A percentile compares a stretch with the other conserved stretches of the same genome.
Conservation (phyloP, 2,329 filamentous ascomycete genomes). For the Microdochium bolleyi region DNA sequence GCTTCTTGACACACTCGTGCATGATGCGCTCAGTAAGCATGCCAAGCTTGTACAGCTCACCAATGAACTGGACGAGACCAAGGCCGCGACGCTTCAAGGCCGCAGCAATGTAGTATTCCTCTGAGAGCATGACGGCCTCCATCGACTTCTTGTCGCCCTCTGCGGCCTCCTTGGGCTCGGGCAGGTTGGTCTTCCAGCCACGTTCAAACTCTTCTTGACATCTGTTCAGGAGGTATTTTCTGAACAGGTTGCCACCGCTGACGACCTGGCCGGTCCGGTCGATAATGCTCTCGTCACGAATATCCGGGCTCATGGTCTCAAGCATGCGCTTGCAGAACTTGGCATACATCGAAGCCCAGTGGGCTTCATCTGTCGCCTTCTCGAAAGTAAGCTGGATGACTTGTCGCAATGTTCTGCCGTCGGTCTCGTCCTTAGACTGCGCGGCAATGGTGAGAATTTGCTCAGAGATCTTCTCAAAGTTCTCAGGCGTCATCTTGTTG, state of each 20-base stretch:
- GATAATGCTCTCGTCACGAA: slow-evolving; percentile 89
- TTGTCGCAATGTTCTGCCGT: slow-evolving; percentile 90
- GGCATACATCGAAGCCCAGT: slow-evolving; percentile 98
- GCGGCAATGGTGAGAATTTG: slow-evolving; percentile 88
- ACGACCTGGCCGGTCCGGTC: slow-evolving; percentile 87
- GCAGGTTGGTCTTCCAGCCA: slow-evolving; percentile 88
- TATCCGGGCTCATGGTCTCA: slow-evolving; percentile 87
- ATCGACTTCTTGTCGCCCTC: slow-evolving; percentile 46
- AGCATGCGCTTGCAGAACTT: slow-evolving; percentile 98
- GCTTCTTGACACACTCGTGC: slow-evolving; percentile 97
- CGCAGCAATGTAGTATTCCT: slow-evolving; percentile 92
- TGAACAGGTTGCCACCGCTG: slow-evolving; percentile 87
- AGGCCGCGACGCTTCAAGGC: slow-evolving; percentile 95
- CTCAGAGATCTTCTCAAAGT: slow-evolving; percentile 73
- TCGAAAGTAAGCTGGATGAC: slow-evolving; percentile 99
- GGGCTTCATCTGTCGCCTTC: slow-evolving; percentile 96
- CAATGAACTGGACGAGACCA: slow-evolving; percentile 97
- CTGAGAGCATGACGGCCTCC: slow-evolving; percentile 79
- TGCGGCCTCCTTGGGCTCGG: slow-evolving; percentile 65
- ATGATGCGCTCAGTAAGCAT: slow-evolving; percentile 99
- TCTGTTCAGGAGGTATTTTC: slow-evolving; percentile 96
- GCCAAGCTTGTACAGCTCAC: slow-evolving; percentile 95
- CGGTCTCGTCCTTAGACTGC: slow-evolving; percentile 91
- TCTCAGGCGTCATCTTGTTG: slow-evolving; percentile 99
- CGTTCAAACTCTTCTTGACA: slow-evolving; percentile 99